phyloP scores from a whole-genome alignment of 768 basidiomycete genomes.

The Leccinum fibrillosum region DNA sequence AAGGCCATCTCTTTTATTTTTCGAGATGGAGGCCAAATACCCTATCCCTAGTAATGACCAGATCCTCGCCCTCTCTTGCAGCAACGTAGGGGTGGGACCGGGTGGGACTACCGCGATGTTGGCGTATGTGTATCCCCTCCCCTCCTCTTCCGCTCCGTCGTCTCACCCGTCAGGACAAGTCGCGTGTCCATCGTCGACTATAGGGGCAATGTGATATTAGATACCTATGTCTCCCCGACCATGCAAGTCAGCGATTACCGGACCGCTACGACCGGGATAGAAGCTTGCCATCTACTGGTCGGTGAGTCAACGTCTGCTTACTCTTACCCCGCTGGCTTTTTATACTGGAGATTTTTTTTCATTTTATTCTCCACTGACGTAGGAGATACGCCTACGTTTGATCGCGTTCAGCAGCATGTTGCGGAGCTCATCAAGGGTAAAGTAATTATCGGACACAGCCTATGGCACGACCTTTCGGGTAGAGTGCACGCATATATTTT shows the following conservation, averaged over 20 bases:
- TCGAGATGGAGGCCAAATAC: conserved; percentile 32
- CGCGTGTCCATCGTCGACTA: conserved; percentile 56
- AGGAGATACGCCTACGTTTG: conserved; percentile 49
- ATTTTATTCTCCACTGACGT: conserved; percentile 2
- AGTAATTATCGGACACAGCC: conserved; percentile 69
- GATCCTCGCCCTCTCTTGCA: conserved; percentile 59
- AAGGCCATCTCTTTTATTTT: conserved; percentile 7
- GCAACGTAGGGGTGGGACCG: conserved; percentile 75
- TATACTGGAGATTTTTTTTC: neutral
- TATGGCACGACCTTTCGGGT: conserved; percentile 85
- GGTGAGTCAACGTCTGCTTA: conserved; percentile 29
- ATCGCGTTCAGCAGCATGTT: conserved; percentile 61
- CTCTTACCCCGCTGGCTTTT: neutral
- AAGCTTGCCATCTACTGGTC: conserved; percentile 37
- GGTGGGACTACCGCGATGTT: conserved; percentile 81
- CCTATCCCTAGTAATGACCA: conserved; percentile 39
- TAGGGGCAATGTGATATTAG: conserved; percentile 55
- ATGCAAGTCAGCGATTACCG: conserved; percentile 69
- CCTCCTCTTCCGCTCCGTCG: conserved; percentile 3
- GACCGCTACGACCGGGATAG: conserved; percentile 59
- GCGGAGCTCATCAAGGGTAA: conserved; percentile 67
- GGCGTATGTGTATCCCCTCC: conserved; percentile 50
- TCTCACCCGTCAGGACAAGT: conserved; percentile 28
- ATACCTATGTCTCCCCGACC: conserved; percentile 67
- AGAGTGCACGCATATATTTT: conserved; percentile 13